Conservation (phyloP, 495 filamentous ascomycete species). For the Penicillium steckii region DNA sequence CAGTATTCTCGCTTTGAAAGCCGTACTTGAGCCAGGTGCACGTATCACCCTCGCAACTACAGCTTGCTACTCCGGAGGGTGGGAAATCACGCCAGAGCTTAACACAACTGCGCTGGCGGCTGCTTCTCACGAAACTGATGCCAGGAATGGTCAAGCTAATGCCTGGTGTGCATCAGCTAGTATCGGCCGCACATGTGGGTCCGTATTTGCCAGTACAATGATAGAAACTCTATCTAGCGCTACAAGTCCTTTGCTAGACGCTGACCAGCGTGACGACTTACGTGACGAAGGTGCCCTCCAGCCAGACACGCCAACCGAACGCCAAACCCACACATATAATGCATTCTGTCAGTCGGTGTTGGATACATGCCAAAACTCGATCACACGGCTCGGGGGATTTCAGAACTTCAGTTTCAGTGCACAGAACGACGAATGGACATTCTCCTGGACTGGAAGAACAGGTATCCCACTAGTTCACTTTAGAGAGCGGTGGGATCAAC, state of each 20-base stretch:
- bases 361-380: too few relatives aligned
- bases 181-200: not conserved
- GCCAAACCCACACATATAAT: too few relatives aligned
- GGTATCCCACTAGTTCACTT: not conserved
- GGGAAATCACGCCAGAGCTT: not conserved
- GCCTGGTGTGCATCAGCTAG: not conserved
- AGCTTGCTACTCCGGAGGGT: not conserved
- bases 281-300: not conserved
- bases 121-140: not conserved
- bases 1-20: not conserved
- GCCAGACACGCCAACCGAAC: not conserved
- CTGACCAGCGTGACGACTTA: not conserved
- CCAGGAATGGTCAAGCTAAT: not conserved
- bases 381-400: too few relatives aligned
- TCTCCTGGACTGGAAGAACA: conserved; percentile 1
- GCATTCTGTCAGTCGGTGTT: too few relatives aligned
- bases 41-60: not conserved
- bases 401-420: not conserved
- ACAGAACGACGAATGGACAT: not conserved
- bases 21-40: not conserved
- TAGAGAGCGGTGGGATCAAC: not conserved
- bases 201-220: not conserved
- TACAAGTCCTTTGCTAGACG: not conserved
- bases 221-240: not conserved
- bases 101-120: not conserved